Conservation (phyloP, 2,329 filamentous ascomycete species). For the Microcyclospora tardicrescens region DNA sequence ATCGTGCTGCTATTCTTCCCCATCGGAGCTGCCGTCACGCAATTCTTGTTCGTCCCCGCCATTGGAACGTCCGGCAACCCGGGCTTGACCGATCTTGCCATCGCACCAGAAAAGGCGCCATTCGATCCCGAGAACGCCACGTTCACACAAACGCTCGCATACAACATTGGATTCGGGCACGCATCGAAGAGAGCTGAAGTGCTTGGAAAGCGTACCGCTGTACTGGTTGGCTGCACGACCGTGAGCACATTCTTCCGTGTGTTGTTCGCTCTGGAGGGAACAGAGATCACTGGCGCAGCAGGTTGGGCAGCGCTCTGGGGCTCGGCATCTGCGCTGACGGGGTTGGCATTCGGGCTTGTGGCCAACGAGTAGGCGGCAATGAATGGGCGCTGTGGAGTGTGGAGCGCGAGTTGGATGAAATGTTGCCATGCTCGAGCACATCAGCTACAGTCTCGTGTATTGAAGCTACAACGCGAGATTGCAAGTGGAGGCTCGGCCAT, state of each 20-base stretch:
- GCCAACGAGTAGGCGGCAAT: constrained; percentile 23
- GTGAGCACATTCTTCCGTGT: constrained; percentile 52
- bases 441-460: too few species aligned
- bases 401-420: not conserved
- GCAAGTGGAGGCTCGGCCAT: too few species aligned
- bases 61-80: constrained; percentile 30
- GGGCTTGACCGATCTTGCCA: constrained; percentile 11
- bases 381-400: not conserved
- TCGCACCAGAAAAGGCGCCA: constrained; percentile 30
- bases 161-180: constrained; percentile 45
- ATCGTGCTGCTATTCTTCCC: constrained; percentile 42
- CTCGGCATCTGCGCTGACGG: constrained; percentile 48
- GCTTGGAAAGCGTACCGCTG: constrained; percentile 41
- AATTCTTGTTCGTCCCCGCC: constrained; percentile 65
- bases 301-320: constrained; percentile 67
- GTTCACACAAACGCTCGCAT: constrained; percentile 55
- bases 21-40: constrained; percentile 57
- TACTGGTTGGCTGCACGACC: constrained; percentile 34
- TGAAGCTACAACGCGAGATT: too few species aligned
- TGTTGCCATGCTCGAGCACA: too few species aligned
- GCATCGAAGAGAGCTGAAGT: constrained; percentile 55
- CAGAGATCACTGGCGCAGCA: constrained; percentile 55
- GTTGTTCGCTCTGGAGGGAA: constrained; percentile 53
- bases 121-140: constrained; percentile 55
- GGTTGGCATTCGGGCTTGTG: constrained; percentile 42